A percentile compares a stretch with the other conserved stretches of the same genome.
phyloP scores from a whole-genome alignment of 768 basidiomycete genomes.

The Scleroderma bovista region DNA sequence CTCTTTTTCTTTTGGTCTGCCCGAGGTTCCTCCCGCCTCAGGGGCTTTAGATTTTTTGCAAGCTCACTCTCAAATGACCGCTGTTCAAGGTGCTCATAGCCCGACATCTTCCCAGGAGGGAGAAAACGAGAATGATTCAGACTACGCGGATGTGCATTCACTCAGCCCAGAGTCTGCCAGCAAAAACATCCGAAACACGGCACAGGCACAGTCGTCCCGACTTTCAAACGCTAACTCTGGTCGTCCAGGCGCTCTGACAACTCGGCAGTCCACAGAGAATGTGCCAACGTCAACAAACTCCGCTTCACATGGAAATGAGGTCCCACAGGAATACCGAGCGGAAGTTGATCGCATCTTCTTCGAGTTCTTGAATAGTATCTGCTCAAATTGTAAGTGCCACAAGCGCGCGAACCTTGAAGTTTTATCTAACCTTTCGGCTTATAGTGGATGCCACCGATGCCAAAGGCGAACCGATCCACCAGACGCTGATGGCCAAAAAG shows the following conservation, averaged over 20 bases:
- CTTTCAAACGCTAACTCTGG: constrained; percentile 9
- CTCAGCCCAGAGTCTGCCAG: constrained; percentile 29
- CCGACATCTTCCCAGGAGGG: constrained; percentile 43
- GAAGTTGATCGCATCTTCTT: constrained; percentile 91
- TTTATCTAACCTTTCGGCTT: constrained; percentile 14
- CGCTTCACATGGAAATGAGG: constrained; percentile 45
- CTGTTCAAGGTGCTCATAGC: constrained; percentile 15
- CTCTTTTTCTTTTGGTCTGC: constrained; percentile 34
- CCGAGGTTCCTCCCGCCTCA: constrained; percentile 20
- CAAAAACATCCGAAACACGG: constrained; percentile 12
- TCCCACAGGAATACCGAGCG: constrained; percentile 73
- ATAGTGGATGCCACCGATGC: constrained; percentile 88
- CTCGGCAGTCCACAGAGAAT: constrained; percentile 23
- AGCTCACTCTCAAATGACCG: constrained; percentile 3
- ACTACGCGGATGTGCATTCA: constrained; percentile 30
- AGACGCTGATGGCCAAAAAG: constrained; percentile 97
- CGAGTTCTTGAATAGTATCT: constrained; percentile 80
- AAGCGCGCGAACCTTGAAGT: constrained; percentile 4
- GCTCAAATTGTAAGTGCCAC: constrained; percentile 76
- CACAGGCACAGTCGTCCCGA: constrained; percentile 21
- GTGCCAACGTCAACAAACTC: constrained; percentile 13
- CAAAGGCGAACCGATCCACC: constrained; percentile 96
- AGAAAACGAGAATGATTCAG: constrained; percentile 44
- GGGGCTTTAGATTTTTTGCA: constrained; percentile 29
- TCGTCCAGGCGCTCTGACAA: constrained; percentile 10